Conservation (phyloP, 768 basidiomycete species). For the Auriscalpium vulgare region DNA sequence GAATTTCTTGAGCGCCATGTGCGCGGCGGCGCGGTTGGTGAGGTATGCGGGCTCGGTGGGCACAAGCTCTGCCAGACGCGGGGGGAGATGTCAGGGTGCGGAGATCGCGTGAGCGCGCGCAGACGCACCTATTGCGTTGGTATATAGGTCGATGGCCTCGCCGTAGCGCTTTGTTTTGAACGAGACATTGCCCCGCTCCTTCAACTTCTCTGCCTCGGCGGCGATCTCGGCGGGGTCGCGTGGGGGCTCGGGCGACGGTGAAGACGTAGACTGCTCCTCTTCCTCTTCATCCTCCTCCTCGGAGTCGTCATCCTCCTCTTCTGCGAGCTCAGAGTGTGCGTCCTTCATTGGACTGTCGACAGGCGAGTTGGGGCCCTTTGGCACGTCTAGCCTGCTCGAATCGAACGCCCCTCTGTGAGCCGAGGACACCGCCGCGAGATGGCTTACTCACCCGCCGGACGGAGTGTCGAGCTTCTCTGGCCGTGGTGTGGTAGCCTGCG, state of each 20-base stretch:
- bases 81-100: background rate
- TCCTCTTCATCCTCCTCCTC: too few species aligned
- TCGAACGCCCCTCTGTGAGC: too few species aligned
- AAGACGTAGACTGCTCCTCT: background rate
- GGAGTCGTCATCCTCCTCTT: too few species aligned
- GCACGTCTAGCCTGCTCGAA: too few species aligned
- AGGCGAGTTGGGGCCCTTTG: too few species aligned
- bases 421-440: too few species aligned
- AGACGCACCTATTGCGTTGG: slow-evolving; percentile 59
- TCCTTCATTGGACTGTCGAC: too few species aligned
- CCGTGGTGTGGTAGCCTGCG: too few species aligned
- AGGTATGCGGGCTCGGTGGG: slow-evolving; percentile 60
- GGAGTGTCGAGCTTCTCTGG: too few species aligned
- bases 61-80: slow-evolving; percentile 17
- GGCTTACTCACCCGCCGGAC: too few species aligned
- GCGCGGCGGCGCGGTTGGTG: slow-evolving; percentile 81
- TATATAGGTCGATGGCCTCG: slow-evolving; percentile 69
- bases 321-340: too few species aligned
- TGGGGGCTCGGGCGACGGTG: background rate
- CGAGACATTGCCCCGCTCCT: slow-evolving; percentile 68
- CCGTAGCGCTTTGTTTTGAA: slow-evolving; percentile 61
- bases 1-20: slow-evolving; percentile 77
- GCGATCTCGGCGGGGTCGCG: slow-evolving; percentile 27
- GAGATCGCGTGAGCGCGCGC: background rate
- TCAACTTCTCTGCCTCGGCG: slow-evolving; percentile 50